Conservation (phyloP, 2,329 filamentous ascomycete species). For the Leptosphaerulina australis region DNA sequence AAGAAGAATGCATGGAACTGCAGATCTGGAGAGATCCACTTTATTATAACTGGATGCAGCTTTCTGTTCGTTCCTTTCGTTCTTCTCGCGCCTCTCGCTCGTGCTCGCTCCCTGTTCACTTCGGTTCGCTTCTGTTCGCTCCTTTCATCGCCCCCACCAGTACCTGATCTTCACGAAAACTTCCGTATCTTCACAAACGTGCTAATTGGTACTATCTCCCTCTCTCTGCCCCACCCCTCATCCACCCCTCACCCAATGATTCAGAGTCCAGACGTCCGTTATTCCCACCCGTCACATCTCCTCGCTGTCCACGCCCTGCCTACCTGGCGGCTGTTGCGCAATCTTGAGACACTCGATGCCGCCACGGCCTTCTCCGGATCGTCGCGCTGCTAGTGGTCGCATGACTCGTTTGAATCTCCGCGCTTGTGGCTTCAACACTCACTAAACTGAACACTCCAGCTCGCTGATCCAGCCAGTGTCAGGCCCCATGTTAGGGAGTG, state of each 20-base stretch:
- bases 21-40: neutral
- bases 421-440: neutral
- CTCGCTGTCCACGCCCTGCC: neutral
- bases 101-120: no score
- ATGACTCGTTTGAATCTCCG: conserved; percentile 1
- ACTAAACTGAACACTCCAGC: neutral
- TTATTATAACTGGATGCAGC: neutral
- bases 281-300: conserved; percentile 13
- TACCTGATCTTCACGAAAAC: no score
- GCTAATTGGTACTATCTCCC: no score
- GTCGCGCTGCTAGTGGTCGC: neutral
- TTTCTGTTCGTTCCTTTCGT: neutral
- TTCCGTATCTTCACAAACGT: no score
- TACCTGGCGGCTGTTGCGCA: neutral
- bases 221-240: neutral
- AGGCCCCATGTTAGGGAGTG: neutral
- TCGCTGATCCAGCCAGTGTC: neutral
- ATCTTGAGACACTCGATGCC: neutral
- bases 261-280: neutral
- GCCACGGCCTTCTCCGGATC: conserved; percentile 4
- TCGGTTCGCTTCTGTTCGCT: no score
- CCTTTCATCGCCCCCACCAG: no score
- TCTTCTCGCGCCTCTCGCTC: no score
- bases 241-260: conserved; percentile 6
- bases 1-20: neutral